Conservation (phyloP, 129 eudicot genomes). For the Flaveria ramosissima region DNA sequence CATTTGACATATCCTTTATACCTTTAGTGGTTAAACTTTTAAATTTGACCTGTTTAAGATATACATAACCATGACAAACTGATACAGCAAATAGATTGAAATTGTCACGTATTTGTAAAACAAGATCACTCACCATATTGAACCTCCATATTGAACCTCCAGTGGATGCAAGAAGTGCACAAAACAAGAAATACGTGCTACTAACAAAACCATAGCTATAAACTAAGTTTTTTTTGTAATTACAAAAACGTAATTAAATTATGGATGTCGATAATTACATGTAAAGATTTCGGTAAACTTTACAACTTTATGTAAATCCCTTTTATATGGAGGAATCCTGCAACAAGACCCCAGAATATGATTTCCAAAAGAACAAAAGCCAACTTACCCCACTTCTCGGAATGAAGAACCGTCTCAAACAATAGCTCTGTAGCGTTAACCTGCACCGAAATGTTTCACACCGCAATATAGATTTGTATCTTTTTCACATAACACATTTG, state of each 20-base stretch:
- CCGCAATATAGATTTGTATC: neutral
- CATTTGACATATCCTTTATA: neutral
- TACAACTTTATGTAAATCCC: constrained; percentile 60
- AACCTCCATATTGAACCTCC: neutral
- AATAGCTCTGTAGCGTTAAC: constrained; percentile 50
- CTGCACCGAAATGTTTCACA: constrained; percentile 44
- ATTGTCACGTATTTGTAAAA: neutral
- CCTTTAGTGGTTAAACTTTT: too few species aligned
- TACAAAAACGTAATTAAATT: neutral
- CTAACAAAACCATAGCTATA: neutral
- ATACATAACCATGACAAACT: neutral
- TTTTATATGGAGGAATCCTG: constrained; percentile 79
- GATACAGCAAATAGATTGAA: too few species aligned
- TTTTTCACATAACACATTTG: neutral
- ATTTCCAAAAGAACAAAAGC: constrained; percentile 78
- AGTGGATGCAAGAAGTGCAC: neutral
- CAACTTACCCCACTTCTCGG: constrained; percentile 72
- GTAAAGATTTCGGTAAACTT: constrained; percentile 3
- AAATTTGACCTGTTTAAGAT: neutral
- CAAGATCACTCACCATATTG: neutral
- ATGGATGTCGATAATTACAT: constrained; percentile 14
- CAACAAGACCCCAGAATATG: constrained; percentile 71
- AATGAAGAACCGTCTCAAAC: constrained; percentile 53
- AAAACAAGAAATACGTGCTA: neutral
- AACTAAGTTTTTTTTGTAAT: neutral